Percentiles rank a stretch among this genome's conserved stretches.
Conservation (phyloP, 2,329 filamentous ascomycete genomes). For the Cadophora sp. region DNA sequence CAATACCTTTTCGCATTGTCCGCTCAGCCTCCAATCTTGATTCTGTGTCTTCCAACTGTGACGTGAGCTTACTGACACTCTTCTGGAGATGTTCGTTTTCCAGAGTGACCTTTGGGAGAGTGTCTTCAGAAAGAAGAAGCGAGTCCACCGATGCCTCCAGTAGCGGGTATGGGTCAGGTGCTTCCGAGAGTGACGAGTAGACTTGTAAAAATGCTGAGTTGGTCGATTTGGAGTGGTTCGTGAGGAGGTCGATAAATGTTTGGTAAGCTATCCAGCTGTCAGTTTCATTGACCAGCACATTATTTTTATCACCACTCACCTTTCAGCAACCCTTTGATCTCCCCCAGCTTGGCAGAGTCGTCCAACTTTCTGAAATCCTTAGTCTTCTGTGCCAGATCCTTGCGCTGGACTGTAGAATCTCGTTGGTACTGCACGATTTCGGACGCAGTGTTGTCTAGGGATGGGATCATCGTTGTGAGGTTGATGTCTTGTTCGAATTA, state of each 20-base stretch:
- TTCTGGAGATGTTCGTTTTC: constrained; percentile 90
- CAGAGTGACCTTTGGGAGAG: constrained; percentile 83
- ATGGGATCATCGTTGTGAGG: constrained; percentile 81
- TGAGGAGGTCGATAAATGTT: constrained; percentile 94
- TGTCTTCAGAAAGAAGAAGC: constrained; percentile 90
- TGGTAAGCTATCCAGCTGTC: constrained; percentile 75
- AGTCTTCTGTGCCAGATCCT: constrained; percentile 98
- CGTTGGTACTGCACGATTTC: constrained; percentile 93
- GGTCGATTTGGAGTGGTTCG: constrained; percentile 93
- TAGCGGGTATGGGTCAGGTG: constrained; percentile 93
- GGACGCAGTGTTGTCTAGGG: constrained; percentile 90
- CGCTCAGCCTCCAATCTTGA: constrained; percentile 80
- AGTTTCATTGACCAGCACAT: constrained; percentile 16
- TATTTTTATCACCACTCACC: constrained; percentile 54
- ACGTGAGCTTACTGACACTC: constrained; percentile 75
- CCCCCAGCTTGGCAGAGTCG: constrained; percentile 82
- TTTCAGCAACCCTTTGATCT: constrained; percentile 90
- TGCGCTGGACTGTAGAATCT: constrained; percentile 94
- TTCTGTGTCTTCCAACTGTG: constrained; percentile 85
- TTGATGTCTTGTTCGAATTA: constrained; percentile 72
- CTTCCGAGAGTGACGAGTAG: constrained; percentile 93
- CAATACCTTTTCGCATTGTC: constrained; percentile 73
- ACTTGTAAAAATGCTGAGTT: constrained; percentile 92
- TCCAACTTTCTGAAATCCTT: constrained; percentile 97
- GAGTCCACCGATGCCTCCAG: constrained; percentile 97